phyloP scores from a whole-genome alignment of 1,284 basidiomycete genomes.

The Inonotus obliquus region DNA sequence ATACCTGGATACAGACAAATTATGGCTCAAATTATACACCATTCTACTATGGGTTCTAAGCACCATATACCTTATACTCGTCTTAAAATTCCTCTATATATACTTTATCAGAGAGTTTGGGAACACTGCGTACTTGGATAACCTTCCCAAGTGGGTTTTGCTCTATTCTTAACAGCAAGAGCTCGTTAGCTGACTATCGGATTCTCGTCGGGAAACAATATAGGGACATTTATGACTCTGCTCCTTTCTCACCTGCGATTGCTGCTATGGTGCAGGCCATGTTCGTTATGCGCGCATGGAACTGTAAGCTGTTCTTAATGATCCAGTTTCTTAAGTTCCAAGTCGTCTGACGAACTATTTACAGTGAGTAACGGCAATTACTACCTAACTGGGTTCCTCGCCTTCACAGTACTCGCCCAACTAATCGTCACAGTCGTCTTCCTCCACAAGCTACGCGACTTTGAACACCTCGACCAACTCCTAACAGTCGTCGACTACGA shows the following conservation, averaged over 20 bases:
- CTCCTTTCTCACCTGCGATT: not conserved
- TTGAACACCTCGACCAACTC: not conserved
- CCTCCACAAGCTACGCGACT: not conserved
- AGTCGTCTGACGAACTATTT: not conserved
- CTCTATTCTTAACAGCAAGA: not conserved
- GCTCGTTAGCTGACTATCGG: not conserved
- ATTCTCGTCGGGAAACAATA: no score
- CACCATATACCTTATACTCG: slow-evolving; percentile 8
- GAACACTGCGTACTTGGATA: not conserved
- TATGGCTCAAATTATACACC: slow-evolving; percentile 1
- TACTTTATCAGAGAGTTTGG: slow-evolving; percentile 3
- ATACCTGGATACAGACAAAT: slow-evolving; percentile 3
- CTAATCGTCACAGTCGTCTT: not conserved
- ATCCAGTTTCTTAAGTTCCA: not conserved
- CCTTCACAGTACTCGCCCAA: not conserved
- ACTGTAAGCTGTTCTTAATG: not conserved
- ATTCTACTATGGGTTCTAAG: slow-evolving; percentile 10
- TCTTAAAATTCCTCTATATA: slow-evolving; percentile 4
- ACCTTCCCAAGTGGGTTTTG: not conserved
- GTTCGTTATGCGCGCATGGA: slow-evolving; percentile 4
- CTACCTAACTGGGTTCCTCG: slow-evolving; percentile 2
- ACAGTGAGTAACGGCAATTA: slow-evolving; percentile 11
- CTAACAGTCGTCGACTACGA: not conserved
- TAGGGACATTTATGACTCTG: not conserved
- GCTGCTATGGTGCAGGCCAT: not conserved